Evolutionary conservation across 2,329 filamentous ascomycete genomes (phyloP), one percentile per base, ranked within the genome.

Genomic region (Plenodomus biglobosus): DNA sequence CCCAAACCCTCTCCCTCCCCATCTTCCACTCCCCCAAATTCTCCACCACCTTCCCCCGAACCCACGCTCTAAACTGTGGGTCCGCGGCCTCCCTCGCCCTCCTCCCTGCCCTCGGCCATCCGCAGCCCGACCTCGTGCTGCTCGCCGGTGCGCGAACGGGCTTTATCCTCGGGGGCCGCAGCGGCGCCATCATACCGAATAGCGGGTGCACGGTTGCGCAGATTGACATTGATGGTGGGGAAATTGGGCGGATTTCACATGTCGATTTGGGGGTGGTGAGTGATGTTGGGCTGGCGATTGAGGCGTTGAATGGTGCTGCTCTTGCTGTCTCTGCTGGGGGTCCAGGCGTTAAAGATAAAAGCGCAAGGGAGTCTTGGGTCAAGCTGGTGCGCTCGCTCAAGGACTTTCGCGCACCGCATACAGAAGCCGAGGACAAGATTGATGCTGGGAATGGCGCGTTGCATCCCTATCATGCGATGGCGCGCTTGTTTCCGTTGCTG

Each of bases 181-280:
- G 61, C 34, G 71, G 71, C 13, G 65, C 64, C 21, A 65, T 76
- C 30, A 66, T 78, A 7, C 75, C 75, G 1, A 65, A 61, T 1
- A 58, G 56, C 17, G 55, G 54, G 18, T 74, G 71, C 53, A 72
- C 65, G 30, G 56, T 76, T 15, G 61, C 75, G 2, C 75, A 78
- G 37, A 64, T 78, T 15, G 75, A 78, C 46, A 58, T 71, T 5
- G 75, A 77, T 40, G 73, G 71, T 5, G 49, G 52, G 2, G 75
- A 77, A 50, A 76, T 77, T 3, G 74, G 74, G 2, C 70, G 73
- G 59, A 68, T 19, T 63, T 11, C 11, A 15, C 15, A 70, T 10
- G 61, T 76, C 19, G 66, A 74, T 21, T 53, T 76, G 3, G 75
- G 73, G 1, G 73, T 78, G 24, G 66, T 76, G 2, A 72, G 73